A percentile compares a stretch with the other conserved stretches of the same genome.
These are phyloP conservation scores for Amaranthus palmeri DNA, from an alignment of 148 eudicot genomes.

Conservation along the genomic window DNA sequence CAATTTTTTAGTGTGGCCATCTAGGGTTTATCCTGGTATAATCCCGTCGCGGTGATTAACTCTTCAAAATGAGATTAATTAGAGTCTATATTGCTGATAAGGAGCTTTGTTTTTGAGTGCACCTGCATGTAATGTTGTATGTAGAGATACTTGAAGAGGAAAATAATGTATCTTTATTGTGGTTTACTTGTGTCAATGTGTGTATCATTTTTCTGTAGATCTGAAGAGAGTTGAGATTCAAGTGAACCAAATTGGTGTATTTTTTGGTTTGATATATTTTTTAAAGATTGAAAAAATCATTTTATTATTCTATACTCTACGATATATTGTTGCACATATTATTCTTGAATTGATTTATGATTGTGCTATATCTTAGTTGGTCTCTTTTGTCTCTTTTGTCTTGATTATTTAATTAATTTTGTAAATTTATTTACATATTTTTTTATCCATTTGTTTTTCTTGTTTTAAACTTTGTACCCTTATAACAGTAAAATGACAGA, in stretches of 20 bases:
- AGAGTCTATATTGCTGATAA: slow-evolving; percentile 4
- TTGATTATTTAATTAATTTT: no score
- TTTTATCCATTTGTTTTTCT: no score
- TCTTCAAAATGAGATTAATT: not conserved
- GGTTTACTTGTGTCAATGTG: not conserved
- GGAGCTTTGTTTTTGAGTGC: slow-evolving; percentile 11
- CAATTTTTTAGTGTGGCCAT: slow-evolving; percentile 5
- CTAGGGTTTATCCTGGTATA: not conserved
- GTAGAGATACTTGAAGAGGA: not conserved
- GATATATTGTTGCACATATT: no score
- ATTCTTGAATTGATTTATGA: no score
- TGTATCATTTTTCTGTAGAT: not conserved
- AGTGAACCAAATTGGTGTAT: no score
- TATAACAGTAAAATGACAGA: no score
- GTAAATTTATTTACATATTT: no score
- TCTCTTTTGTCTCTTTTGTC: no score
- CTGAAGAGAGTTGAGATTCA: not conserved
- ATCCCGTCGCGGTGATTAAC: not conserved
- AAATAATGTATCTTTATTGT: not conserved
- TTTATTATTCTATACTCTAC: no score
- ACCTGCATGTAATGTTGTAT: slow-evolving; percentile 10
- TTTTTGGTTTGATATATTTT: not conserved
- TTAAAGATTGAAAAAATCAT: no score
- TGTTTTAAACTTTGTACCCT: no score
- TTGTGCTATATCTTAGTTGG: no score